Evolutionary conservation across 208 protist species (phyloP).

Genomic region (Porcisia hertigi): DNA sequence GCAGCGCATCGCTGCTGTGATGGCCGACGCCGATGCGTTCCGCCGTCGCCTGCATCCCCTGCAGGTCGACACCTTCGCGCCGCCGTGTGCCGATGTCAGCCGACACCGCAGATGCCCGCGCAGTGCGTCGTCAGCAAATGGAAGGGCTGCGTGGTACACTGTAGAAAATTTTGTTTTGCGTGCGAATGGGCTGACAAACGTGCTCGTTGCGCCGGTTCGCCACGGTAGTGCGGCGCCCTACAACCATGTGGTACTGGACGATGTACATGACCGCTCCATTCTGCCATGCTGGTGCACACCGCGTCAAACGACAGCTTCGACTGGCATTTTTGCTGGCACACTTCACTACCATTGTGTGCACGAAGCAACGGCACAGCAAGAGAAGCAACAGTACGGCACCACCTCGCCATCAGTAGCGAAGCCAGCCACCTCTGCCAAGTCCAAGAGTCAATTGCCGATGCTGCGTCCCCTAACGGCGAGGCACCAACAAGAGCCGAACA

Average conservation of each 20-base stretch:
- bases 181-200: conserved; percentile 19
- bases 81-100: conserved; percentile 21
- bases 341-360: conserved; percentile 88
- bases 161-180: conserved; percentile 25
- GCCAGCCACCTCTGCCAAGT: not conserved
- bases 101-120: conserved; percentile 11
- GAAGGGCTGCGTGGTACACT: conserved; percentile 18
- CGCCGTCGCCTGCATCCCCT: conserved; percentile 21
- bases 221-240: not conserved
- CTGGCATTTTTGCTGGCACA: conserved; percentile 45
- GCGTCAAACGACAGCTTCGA: conserved; percentile 34
- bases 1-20: conserved; percentile 21
- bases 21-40: conserved; percentile 33
- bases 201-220: conserved; percentile 28
- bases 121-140: conserved; percentile 6
- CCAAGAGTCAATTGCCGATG: conserved; percentile 3
- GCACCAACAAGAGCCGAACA: not conserved
- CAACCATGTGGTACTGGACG: conserved; percentile 26
- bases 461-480: not conserved
- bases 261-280: conserved; percentile 31
- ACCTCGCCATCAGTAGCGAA: conserved; percentile 7
- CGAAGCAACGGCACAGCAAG: conserved; percentile 27
- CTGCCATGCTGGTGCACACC: conserved; percentile 85
- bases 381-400: conserved; percentile 7
- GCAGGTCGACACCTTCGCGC: conserved; percentile 19